Percentiles rank a stretch among this genome's conserved stretches.
phyloP scores from a whole-genome alignment of 176 grass and related monocot genomes.

The Bothriochloa decipiens region DNA sequence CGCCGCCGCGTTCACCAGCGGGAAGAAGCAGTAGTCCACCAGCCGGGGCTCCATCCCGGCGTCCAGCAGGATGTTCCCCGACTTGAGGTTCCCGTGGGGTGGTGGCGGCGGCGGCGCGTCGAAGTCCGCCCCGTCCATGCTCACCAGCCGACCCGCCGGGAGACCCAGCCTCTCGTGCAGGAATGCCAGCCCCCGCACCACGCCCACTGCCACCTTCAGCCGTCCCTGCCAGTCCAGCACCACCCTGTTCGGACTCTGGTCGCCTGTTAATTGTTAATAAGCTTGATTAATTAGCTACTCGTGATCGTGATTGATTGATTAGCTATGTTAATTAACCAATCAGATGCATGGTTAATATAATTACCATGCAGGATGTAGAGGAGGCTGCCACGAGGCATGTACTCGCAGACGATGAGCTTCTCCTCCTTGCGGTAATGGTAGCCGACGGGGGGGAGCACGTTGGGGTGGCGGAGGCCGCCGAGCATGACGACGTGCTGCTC shows the following conservation, averaged over 20 bases:
- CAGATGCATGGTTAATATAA: background rate
- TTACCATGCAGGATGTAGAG: constrained; percentile 83
- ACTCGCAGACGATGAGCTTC: constrained; percentile 83
- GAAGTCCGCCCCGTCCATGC: constrained; percentile 55
- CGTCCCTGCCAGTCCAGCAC: constrained; percentile 55
- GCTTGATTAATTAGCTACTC: background rate
- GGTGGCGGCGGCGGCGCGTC: constrained; percentile 54
- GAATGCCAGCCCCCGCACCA: constrained; percentile 59
- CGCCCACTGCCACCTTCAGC: constrained; percentile 53
- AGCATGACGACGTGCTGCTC: constrained; percentile 63
- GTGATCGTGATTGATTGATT: background rate
- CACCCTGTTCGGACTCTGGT: constrained; percentile 49
- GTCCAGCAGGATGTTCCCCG: constrained; percentile 71
- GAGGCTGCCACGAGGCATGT: constrained; percentile 76
- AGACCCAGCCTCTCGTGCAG: constrained; percentile 57
- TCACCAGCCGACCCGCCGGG: constrained; percentile 29
- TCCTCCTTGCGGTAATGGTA: constrained; percentile 88
- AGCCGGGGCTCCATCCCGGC: constrained; percentile 51
- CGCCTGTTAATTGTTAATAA: constrained; percentile 17
- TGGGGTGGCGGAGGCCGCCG: constrained; percentile 68
- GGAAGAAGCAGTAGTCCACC: constrained; percentile 63
- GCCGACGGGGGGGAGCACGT: constrained; percentile 67
- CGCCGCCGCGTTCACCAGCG: constrained; percentile 54
- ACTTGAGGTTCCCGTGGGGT: constrained; percentile 81
- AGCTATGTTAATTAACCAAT: background rate